Evolutionary conservation across 768 basidiomycete species (phyloP).

Genomic region (Boletus fagicola): DNA sequence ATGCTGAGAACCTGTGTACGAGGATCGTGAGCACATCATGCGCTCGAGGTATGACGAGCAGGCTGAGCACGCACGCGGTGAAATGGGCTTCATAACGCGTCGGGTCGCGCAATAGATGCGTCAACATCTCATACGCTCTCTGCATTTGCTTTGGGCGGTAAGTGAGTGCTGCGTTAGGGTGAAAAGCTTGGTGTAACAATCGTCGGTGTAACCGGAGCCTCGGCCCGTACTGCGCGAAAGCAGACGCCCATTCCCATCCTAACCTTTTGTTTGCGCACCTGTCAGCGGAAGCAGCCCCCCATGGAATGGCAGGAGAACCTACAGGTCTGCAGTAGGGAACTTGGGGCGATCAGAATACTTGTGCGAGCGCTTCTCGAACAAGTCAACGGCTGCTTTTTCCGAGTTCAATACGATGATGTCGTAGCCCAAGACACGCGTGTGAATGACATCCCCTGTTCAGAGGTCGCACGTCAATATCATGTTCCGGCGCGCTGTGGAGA

Average conservation of each 20-base stretch:
- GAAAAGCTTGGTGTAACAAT: slow-evolving; percentile 21
- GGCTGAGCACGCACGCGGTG: slow-evolving; percentile 4
- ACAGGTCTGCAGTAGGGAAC: slow-evolving; percentile 4
- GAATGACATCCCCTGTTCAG: slow-evolving; percentile 6
- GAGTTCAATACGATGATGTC: slow-evolving; percentile 51
- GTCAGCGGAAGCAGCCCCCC: neutral
- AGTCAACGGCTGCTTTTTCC: slow-evolving; percentile 42
- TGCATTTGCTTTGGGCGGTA: slow-evolving; percentile 18
- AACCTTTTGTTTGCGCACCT: slow-evolving; percentile 10
- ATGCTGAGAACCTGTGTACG: neutral
- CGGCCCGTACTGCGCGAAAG: slow-evolving; percentile 20
- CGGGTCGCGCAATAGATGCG: slow-evolving; percentile 9
- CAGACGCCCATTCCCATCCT: slow-evolving; percentile 16
- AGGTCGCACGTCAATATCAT: neutral
- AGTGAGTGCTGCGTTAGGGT: slow-evolving; percentile 4
- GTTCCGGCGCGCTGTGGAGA: neutral
- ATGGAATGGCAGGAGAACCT: neutral
- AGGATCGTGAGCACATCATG: neutral
- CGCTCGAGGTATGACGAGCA: neutral
- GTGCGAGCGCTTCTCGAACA: slow-evolving; percentile 51
- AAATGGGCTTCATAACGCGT: slow-evolving; percentile 8
- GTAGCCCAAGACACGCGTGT: slow-evolving; percentile 37
- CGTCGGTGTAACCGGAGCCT: slow-evolving; percentile 24
- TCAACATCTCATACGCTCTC: slow-evolving; percentile 12
- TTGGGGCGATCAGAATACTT: slow-evolving; percentile 42